Conservation (phyloP, 2,329 filamentous ascomycete species). For the Hymenoscyphus scutula region DNA sequence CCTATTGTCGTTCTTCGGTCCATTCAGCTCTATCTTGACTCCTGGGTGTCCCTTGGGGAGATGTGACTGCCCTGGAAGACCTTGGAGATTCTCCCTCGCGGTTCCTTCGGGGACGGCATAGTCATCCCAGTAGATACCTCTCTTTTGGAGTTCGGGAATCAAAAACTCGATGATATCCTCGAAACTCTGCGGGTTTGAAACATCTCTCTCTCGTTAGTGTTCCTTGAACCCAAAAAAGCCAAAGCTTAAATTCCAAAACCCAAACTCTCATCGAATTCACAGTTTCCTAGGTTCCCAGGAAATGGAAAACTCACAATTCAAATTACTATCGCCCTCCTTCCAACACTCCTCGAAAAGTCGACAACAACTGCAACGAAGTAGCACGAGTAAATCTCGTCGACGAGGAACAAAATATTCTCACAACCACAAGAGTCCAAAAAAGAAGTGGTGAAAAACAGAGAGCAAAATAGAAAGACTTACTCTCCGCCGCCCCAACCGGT, state of each 20-base stretch:
- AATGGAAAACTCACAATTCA: background rate
- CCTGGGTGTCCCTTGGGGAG: conserved; percentile 49
- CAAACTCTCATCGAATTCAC: too few species aligned
- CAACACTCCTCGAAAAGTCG: background rate
- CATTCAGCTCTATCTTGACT: conserved; percentile 3
- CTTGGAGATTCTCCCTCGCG: conserved; percentile 58
- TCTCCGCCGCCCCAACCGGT: too few species aligned
- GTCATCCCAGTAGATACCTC: conserved; percentile 52
- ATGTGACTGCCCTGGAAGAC: conserved; percentile 47
- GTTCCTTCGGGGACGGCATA: conserved; percentile 54
- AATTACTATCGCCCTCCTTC: conserved; percentile 10
- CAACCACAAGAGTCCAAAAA: too few species aligned
- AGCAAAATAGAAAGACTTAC: too few species aligned
- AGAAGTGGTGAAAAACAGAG: too few species aligned
- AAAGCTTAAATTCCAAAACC: too few species aligned
- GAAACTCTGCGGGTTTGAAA: conserved; percentile 58
- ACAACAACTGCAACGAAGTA: too few species aligned
- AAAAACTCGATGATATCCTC: conserved; percentile 64
- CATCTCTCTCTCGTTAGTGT: conserved; percentile 8
- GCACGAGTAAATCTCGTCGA: too few species aligned
- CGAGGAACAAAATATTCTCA: too few species aligned
- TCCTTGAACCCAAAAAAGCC: too few species aligned
- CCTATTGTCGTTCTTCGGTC: too few species aligned
- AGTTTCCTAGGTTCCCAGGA: too few species aligned
- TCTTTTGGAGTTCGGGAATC: conserved; percentile 57